phyloP scores from a whole-genome alignment of 192 early-diverging fungal species.

The Coemansia asiatica region DNA sequence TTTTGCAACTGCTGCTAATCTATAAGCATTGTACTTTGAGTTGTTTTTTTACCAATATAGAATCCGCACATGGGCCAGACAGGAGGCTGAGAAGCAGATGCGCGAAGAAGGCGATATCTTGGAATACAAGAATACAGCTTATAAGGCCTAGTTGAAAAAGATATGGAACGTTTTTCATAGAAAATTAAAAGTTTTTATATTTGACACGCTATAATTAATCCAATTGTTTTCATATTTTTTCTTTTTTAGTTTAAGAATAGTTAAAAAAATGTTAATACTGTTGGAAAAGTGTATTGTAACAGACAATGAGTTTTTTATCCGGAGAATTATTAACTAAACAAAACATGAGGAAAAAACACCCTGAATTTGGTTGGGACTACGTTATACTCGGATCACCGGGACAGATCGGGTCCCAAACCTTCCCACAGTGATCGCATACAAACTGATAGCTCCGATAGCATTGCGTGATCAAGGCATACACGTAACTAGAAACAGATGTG shows the following conservation, averaged over 20 bases:
- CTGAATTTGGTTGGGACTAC: no score
- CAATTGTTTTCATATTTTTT: conserved; percentile 5
- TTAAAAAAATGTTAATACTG: neutral
- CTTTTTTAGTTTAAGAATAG: neutral
- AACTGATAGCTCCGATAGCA: no score
- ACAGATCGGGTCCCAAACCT: no score
- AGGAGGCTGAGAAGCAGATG: conserved; percentile 75
- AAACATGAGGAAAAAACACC: no score
- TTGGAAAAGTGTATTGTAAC: neutral
- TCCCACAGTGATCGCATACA: no score
- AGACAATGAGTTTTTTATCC: neutral
- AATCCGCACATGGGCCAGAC: conserved; percentile 70
- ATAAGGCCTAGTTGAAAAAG: conserved; percentile 24
- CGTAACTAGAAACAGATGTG: no score
- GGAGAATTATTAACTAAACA: no score
- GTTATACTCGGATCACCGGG: no score
- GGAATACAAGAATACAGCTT: conserved; percentile 60
- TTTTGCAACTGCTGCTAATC: neutral
- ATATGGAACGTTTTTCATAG: neutral
- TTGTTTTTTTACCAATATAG: conserved; percentile 26
- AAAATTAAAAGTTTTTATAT: neutral
- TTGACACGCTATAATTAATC: neutral
- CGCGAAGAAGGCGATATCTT: conserved; percentile 64
- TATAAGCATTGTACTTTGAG: neutral
- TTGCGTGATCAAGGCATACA: no score